Conservation (phyloP, 805 yeast genomes). For the Zygotorulaspora florentina region DNA sequence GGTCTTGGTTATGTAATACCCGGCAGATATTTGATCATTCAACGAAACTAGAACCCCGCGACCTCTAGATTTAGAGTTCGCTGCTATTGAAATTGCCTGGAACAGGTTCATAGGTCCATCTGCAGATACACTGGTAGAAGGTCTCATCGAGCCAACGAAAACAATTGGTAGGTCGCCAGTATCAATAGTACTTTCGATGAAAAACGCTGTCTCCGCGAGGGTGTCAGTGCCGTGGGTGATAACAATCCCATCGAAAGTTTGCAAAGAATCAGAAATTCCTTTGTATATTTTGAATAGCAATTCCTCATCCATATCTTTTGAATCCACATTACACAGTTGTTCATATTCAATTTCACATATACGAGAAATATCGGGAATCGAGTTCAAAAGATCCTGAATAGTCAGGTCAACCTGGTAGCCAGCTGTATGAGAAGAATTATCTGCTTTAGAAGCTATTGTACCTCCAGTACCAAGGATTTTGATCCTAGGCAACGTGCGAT, state of each 20-base stretch:
- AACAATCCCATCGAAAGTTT: constrained; percentile 52
- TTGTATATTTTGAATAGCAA: constrained; percentile 45
- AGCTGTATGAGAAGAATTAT: constrained; percentile 45
- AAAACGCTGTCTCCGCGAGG: constrained; percentile 63
- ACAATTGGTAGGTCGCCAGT: constrained; percentile 54
- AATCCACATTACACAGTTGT: constrained; percentile 59
- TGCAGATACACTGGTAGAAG: constrained; percentile 63
- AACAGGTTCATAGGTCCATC: constrained; percentile 72
- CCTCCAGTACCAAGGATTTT: constrained; percentile 58
- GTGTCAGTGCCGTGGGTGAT: constrained; percentile 73
- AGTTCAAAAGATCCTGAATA: constrained; percentile 46
- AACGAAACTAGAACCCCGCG: constrained; percentile 62
- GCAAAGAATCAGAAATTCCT: constrained; percentile 44
- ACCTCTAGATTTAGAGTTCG: constrained; percentile 45
- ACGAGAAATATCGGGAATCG: constrained; percentile 52
- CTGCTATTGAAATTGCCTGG: constrained; percentile 64
- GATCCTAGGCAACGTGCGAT: constrained; percentile 33
- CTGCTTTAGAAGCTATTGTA: constrained; percentile 53
- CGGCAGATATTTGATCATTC: constrained; percentile 66
- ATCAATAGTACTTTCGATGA: constrained; percentile 47
- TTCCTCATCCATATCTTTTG: constrained; percentile 49
- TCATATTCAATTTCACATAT: constrained; percentile 57
- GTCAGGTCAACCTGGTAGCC: constrained; percentile 52
- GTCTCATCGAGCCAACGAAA: constrained; percentile 71
- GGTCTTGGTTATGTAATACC: constrained; percentile 65